Evolutionary conservation across 495 filamentous ascomycete species (phyloP).

Genomic region (Xylaria intraflava): DNA sequence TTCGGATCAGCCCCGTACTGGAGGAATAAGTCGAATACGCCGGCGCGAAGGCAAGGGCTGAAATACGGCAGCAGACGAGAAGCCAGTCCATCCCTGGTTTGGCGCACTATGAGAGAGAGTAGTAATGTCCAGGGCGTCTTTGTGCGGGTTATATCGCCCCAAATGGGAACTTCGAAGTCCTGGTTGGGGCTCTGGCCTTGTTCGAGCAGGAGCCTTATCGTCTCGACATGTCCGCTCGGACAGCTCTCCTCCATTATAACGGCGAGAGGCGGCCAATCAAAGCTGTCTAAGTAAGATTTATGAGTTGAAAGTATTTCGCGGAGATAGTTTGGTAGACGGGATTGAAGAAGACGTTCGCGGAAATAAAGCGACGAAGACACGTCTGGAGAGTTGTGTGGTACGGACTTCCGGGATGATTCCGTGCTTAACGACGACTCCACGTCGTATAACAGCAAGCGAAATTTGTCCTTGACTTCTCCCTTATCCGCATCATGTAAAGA

Average conservation of each 20-base stretch:
- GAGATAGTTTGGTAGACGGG: slow-evolving; percentile 2
- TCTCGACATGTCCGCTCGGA: slow-evolving; percentile 1
- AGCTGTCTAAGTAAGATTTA: not conserved
- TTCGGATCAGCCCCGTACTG: not conserved
- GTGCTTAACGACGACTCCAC: not conserved
- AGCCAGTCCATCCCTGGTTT: slow-evolving; percentile 1
- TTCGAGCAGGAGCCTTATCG: not conserved
- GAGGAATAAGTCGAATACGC: not conserved
- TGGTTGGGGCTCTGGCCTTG: not conserved
- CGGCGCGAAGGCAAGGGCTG: slow-evolving; percentile 1
- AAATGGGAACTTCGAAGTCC: not conserved
- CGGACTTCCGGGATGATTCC: not conserved
- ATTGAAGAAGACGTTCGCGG: slow-evolving; percentile 2
- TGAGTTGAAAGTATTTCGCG: not conserved
- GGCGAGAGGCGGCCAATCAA: slow-evolving; percentile 1
- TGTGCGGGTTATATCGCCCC: not conserved
- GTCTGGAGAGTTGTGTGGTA: not conserved
- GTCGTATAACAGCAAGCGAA: not conserved
- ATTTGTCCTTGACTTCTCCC: not conserved
- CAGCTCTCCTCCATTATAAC: slow-evolving; percentile 2
- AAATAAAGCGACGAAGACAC: slow-evolving; percentile 1
- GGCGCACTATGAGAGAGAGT: not conserved
- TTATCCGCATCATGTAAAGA: not conserved
- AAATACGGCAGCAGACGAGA: slow-evolving; percentile 1
- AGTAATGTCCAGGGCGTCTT: slow-evolving; percentile 1